A percentile compares a stretch with the other conserved stretches of the same genome.
Evolutionary conservation across 805 yeast species (phyloP).

Genomic region (Tetrapisispora nanseiensis): DNA sequence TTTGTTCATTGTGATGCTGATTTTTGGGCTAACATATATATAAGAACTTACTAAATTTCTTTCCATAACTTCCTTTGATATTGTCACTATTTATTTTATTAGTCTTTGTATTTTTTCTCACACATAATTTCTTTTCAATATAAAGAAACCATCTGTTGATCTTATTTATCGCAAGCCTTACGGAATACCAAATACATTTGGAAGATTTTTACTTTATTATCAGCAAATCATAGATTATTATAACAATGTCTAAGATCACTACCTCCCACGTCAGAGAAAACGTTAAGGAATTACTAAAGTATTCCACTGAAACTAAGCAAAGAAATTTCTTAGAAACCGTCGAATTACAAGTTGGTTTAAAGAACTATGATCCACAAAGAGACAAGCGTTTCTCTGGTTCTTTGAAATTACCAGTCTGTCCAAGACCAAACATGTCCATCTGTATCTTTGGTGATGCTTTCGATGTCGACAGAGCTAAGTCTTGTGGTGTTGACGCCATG

Average conservation of each 20-base stretch:
- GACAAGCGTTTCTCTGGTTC: slow-evolving; percentile 99
- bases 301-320: slow-evolving; percentile 94
- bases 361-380: slow-evolving; percentile 99
- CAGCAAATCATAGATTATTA: slow-evolving; percentile 43
- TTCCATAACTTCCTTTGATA: no score
- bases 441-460: slow-evolving; percentile 99
- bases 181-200: slow-evolving; percentile 54
- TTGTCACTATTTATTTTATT: background rate
- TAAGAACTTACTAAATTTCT: no score
- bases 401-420: slow-evolving; percentile 94
- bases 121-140: background rate
- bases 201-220: slow-evolving; percentile 45
- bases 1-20: background rate
- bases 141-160: slow-evolving; percentile 4
- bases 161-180: slow-evolving; percentile 38
- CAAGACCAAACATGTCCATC: slow-evolving; percentile 99
- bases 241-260: slow-evolving; percentile 78
- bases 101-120: background rate
- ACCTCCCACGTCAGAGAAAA: slow-evolving; percentile 91
- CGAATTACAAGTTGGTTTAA: slow-evolving; percentile 98
- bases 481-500: slow-evolving; percentile 98
- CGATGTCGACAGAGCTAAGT: slow-evolving; percentile 99
- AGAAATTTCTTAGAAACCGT: slow-evolving; percentile 99
- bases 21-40: no score
- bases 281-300: slow-evolving; percentile 84